Evolutionary conservation across 345 rosid species (phyloP).

Genomic region (Gossypium anomalum): DNA sequence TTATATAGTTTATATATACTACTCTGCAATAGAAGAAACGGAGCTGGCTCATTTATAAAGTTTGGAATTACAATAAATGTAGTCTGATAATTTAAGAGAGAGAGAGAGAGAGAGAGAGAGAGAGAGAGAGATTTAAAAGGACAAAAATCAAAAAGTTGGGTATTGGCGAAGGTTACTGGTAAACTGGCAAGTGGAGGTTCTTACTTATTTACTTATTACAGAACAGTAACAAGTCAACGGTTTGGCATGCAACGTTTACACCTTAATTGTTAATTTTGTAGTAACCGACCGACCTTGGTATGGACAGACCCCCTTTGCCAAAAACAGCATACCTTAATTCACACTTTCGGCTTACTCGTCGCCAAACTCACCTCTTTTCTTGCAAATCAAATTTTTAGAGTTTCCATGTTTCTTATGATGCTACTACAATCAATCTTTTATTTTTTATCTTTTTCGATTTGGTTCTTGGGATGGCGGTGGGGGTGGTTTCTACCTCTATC

Average conservation of each 20-base stretch:
- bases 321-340: neutral
- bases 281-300: slow-evolving; percentile 17
- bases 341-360: slow-evolving; percentile 10
- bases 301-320: neutral
- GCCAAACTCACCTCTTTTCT: slow-evolving; percentile 12
- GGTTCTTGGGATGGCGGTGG: neutral
- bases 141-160: neutral
- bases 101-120: too few relatives aligned
- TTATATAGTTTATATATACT: neutral
- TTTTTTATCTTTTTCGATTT: neutral
- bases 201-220: slow-evolving; percentile 7
- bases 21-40: neutral
- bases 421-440: too few relatives aligned
- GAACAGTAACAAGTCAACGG: slow-evolving; percentile 33
- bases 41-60: neutral
- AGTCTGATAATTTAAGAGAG: neutral
- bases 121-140: neutral
- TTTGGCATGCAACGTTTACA: slow-evolving; percentile 15
- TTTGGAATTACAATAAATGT: neutral
- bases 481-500: too few relatives aligned
- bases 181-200: slow-evolving; percentile 32
- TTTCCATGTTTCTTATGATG: neutral
- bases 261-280: neutral
- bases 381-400: slow-evolving; percentile 5
- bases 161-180: slow-evolving; percentile 8